Percentiles rank a stretch among this genome's conserved stretches.
Conservation (phyloP, 768 basidiomycete genomes). For the Cystobasidium ongulense region DNA sequence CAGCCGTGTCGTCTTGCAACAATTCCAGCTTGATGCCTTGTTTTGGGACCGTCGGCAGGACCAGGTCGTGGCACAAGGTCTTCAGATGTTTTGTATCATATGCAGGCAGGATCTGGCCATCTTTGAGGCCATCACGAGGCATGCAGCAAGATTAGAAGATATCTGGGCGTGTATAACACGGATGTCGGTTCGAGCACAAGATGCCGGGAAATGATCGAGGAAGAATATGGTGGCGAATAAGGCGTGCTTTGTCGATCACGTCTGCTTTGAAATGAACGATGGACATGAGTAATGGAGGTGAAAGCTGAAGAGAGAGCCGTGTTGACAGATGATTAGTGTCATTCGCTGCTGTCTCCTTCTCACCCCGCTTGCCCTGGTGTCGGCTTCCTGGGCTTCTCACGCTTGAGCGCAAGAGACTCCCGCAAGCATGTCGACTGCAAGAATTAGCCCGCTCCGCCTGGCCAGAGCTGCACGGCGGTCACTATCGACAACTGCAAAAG, state of each 20-base stretch:
- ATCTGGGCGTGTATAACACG: neutral
- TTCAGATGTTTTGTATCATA: slow-evolving; percentile 21
- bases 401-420: neutral
- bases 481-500: neutral
- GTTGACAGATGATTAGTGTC: no score
- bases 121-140: neutral
- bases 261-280: neutral
- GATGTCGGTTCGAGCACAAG: neutral
- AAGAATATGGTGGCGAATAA: neutral
- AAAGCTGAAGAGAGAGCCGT: no score
- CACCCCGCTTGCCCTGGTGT: no score
- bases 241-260: neutral
- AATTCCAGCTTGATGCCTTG: neutral
- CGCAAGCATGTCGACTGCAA: neutral
- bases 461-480: neutral
- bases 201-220: neutral
- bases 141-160: neutral
- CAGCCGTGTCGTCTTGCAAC: neutral
- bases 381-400: no score
- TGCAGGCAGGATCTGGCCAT: slow-evolving; percentile 2
- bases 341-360: no score
- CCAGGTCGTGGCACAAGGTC: neutral
- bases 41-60: neutral
- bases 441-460: neutral
- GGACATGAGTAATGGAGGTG: neutral